Percentiles rank a stretch among this genome's conserved stretches.
These are phyloP conservation scores for Phyllostachys edulis DNA, from an alignment of 176 grass and related monocot species.

Conservation along the genomic window DNA sequence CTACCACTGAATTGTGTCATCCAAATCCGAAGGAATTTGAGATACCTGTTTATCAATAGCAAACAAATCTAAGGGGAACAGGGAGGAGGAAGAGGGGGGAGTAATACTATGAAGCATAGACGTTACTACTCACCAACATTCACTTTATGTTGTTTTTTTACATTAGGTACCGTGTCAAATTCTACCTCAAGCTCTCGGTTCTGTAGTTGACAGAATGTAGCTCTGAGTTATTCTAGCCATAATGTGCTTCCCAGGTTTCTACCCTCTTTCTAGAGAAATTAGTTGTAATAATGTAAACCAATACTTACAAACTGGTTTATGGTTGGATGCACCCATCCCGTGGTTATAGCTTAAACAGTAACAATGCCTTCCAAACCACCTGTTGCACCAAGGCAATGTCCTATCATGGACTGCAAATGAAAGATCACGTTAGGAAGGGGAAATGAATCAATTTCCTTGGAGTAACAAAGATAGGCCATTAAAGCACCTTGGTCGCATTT, in stretches of 20 bases:
- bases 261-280: background rate
- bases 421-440: constrained; percentile 20
- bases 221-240: constrained; percentile 13
- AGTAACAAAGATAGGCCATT: constrained; percentile 2
- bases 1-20: constrained; percentile 93
- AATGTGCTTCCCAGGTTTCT: background rate
- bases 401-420: constrained; percentile 89
- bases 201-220: constrained; percentile 38
- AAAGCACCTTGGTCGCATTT: constrained; percentile 85
- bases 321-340: constrained; percentile 94
- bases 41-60: constrained; percentile 54
- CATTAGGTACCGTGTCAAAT: constrained; percentile 88
- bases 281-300: background rate
- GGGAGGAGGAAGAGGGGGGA: background rate
- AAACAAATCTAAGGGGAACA: constrained; percentile 13
- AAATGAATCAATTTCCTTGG: constrained; percentile 18
- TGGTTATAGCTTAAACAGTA: constrained; percentile 87
- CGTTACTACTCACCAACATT: constrained; percentile 76
- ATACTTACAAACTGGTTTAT: constrained; percentile 99
- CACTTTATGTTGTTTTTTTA: constrained; percentile 89
- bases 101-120: background rate
- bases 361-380: constrained; percentile 96
- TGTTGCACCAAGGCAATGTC: no score
- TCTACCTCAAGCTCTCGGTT: constrained; percentile 75
- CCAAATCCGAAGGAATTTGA: constrained; percentile 99